Base-by-base conservation (phyloP, 768 basidiomycete species). In the Myochromella boudieri region DNA sequence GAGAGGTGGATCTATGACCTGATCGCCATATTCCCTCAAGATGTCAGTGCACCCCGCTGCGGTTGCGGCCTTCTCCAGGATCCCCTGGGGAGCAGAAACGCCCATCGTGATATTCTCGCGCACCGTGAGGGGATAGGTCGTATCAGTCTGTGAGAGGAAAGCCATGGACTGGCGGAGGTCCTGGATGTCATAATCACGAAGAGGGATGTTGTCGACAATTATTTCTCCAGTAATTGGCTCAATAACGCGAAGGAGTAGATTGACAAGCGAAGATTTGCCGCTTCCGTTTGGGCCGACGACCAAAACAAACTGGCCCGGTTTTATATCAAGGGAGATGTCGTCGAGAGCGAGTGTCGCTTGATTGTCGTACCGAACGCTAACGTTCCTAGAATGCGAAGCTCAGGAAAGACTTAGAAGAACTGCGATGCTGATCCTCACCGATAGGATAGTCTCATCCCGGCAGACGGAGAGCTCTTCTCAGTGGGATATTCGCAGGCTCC, bases 251-350 rank as follows among this genome's bases (percentile, higher is more conserved):
- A 62, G 63, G 10, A 78, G 45, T 6, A 78, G 58, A 40, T 75
- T 74, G 21, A 76, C 57, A 9, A 75, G 57, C 7, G 74, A 68
- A 0, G 71, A 65, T 48, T 77, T 77, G 6, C 74, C 76, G 52
- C 70, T 69, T 7, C 74, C 75, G 49, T 74, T 75, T 7, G 47
- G 56, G 10, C 78, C 77, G 7, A 76, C 75, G 27, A 80, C 57
- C 18, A 77, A 67, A 18, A 75, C 65, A 6, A 77, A 55, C 25
- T 69, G 63, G 1, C 76, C 77, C 6, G 74, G 55, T 6, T 66
- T 49, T 40, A 79, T 66, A 12, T 54, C 60, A 42, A 77, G 61
- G 0, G 70, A 68, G 38, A 75, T 51, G 39, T 67, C 54, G 17
- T 56, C 39, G 11, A 74, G 57, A 15, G 61, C 61, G n/a, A 33